These are phyloP conservation scores for Cornus suecica DNA, from an alignment of 148 eudicot genomes.

Conservation along the genomic window DNA sequence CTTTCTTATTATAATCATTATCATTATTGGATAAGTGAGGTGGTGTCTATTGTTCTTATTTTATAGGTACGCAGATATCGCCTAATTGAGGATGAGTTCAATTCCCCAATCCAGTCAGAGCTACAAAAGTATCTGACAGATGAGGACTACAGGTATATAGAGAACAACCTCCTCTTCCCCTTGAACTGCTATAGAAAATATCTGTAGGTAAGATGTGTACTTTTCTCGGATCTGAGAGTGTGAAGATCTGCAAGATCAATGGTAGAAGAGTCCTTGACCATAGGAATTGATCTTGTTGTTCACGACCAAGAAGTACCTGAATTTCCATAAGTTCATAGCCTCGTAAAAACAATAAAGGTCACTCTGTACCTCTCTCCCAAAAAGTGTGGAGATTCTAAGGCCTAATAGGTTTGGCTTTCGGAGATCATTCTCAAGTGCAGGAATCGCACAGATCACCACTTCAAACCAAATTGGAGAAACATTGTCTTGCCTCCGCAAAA, in stretches of 20 bases:
- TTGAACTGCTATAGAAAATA: not conserved
- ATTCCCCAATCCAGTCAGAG: conserved; percentile 61
- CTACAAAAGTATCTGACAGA: conserved; percentile 83
- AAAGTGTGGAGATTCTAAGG: not conserved
- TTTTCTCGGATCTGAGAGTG: not conserved
- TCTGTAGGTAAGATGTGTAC: not conserved
- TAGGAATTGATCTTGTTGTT: not conserved
- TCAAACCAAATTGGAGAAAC: not conserved
- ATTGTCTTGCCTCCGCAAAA: not conserved
- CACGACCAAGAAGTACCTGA: not conserved
- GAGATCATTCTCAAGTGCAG: not conserved
- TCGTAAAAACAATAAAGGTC: not conserved
- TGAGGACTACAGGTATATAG: conserved; percentile 76
- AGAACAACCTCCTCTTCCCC: not conserved
- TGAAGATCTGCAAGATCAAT: not conserved
- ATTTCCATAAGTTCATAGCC: too few relatives aligned
- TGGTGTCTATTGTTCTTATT: conserved; percentile 1
- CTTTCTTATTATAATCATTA: not conserved
- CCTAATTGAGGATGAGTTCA: conserved; percentile 79
- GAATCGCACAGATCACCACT: not conserved
- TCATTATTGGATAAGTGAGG: too few relatives aligned
- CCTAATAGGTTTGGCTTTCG: not conserved
- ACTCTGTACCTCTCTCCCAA: not conserved
- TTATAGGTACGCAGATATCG: conserved; percentile 85
- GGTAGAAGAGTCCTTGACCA: not conserved